Base-by-base conservation (phyloP, 2,329 filamentous ascomycete species). In the Chalaropsis ovoidea region DNA sequence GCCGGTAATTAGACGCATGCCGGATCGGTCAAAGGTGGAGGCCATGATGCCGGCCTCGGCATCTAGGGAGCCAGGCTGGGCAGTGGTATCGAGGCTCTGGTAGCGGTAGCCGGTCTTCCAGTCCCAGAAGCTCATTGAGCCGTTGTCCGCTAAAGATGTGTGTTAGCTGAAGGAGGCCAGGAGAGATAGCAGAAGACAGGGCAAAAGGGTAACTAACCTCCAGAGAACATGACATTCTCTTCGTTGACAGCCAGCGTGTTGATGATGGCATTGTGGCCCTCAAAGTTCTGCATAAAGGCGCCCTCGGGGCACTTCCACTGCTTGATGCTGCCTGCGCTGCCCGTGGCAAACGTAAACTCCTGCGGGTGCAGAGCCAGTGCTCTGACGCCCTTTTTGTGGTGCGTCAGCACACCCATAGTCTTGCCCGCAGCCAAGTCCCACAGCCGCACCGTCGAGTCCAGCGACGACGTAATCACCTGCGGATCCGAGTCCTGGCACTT, bases 231-330 rank as follows among this genome's bases (percentile, higher is more conserved):
- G 17, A 97, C 90, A 71, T 96, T 94, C 74, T 96, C 90, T 72
- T 95, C 89, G 74, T 99, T 99, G 41, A 94, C 91, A 54, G 90
- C 83, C 58, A 99, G 78, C 0, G 91, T 91, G 76, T 99, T 99
- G 78, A 99, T 93, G 74, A 99, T 95, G 68, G 90, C 85, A 72
- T 96, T 96, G 73, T 97, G 93, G 3, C 93, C 93, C 54, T 96
- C 90, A 72, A 97, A 97, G 74, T 97, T 97, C 75, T 96, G 92
- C 94, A 99, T 99, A 74, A 99, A 97, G 17, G 90, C 90, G 45
- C 93, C 95, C 74, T 96, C 91, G 1, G 95, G 95, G 70, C 92
- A 97, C 75, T 97, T 96, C 93, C 94, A 99, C 77, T 99, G 94
- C 80, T 99, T 99, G 77, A 99, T 96, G 73, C 89, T 92, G 27